Conservation (phyloP, 1,284 basidiomycete genomes). For the Thecaphora frezii region DNA sequence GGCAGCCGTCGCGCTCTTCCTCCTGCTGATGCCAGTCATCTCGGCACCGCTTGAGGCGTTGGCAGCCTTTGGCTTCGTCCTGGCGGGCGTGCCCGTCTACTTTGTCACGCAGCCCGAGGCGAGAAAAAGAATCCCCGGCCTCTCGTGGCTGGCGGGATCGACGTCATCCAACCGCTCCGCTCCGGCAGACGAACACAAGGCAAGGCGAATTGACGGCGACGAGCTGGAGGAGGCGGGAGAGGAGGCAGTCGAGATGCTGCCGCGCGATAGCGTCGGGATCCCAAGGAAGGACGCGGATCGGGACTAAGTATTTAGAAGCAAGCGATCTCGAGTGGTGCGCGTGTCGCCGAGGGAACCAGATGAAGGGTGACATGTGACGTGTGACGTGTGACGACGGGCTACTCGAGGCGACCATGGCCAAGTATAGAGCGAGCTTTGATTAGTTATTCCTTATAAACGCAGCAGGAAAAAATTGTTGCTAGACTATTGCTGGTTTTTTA, state of each 20-base stretch:
- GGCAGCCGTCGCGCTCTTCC: conserved; percentile 77
- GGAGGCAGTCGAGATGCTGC: conserved; percentile 44
- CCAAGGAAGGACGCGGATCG: too few relatives aligned
- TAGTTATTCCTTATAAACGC: too few relatives aligned
- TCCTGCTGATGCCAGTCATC: conserved; percentile 91
- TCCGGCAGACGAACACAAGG: conserved; percentile 4
- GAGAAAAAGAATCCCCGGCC: not conserved
- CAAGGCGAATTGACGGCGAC: conserved; percentile 7
- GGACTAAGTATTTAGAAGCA: too few relatives aligned
- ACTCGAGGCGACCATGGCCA: too few relatives aligned
- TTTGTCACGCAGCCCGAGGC: conserved; percentile 41
- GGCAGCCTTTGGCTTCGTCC: conserved; percentile 46
- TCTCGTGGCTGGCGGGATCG: not conserved
- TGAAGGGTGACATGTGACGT: too few relatives aligned
- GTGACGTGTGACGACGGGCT: too few relatives aligned
- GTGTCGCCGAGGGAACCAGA: too few relatives aligned
- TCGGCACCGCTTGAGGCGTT: conserved; percentile 78
- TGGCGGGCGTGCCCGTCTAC: conserved; percentile 48
- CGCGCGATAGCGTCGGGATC: conserved; percentile 4
- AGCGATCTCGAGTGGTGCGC: too few relatives aligned
- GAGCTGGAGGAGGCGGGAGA: conserved; percentile 23
- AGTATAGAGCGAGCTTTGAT: too few relatives aligned
- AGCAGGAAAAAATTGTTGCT: too few relatives aligned
- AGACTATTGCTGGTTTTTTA: too few relatives aligned
- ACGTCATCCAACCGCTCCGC: conserved; percentile 8